Evolutionary conservation across 2,329 filamentous ascomycete species (phyloP), one percentile per base, ranked within the genome.

Genomic region (Fusarium sp.): DNA sequence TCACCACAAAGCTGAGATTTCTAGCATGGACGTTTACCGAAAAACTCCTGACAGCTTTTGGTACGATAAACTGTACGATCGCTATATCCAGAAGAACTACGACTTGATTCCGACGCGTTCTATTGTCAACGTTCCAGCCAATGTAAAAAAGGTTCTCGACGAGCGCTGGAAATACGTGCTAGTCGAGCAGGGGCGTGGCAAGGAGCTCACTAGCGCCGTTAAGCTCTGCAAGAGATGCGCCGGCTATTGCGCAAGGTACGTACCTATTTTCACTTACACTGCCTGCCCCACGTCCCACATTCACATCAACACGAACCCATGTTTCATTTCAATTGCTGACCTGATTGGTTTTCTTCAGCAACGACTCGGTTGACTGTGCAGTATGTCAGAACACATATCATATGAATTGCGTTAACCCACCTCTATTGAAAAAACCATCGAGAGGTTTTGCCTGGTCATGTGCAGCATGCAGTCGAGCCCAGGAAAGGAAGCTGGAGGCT

Each of bases 381-480:
- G 94, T 98, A 61, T 99, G 96, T 82, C 90, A 92, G 79, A 92
- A 94, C 81, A 98, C 95, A 18, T 99, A 98, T 83, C 96, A 99
- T 84, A 98, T 99, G 95, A 94, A 95, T 78, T 99, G 96, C 81
- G 96, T 99, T 62, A 92, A 93, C 68, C 96, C 96, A 44, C 94
- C 95, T 41, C 83, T 99, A 70, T 88, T 94, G 58, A 99, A 98
- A 82, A 99, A 99, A 82, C 96, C 96, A 25, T 97, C 95, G 50
- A 92, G 96, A 81, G 96, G 96, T 42, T 99, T 99, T 83, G 96
- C 94, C 8, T 99, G 96, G 96, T 95, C 96, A 35, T 99, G 96
- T 81, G 96, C 94, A 60, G 93, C 95, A 65, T 99, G 96, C 82
- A 98, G 94, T 81, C 92, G 95, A 77, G 95, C 94, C n/a, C 95